A percentile compares a stretch with the other conserved stretches of the same genome.
phyloP scores from a whole-genome alignment of 345 rosid genomes.

The Sonneratia alba region DNA sequence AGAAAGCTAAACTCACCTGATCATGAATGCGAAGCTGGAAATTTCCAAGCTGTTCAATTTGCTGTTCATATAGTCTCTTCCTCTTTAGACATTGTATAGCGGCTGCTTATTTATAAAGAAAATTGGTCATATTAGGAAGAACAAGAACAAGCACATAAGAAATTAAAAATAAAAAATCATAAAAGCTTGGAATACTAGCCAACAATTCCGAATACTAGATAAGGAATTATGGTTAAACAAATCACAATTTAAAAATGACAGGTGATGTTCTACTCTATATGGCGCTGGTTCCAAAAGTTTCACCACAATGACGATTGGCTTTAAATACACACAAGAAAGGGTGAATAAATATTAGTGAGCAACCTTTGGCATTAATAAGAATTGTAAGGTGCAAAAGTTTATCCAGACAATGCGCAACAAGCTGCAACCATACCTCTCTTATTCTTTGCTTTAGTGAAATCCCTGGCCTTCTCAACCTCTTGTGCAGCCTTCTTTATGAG shows the following conservation, averaged over 20 bases:
- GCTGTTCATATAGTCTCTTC: slow-evolving; percentile 88
- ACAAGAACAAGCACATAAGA: neutral
- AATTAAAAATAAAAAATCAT: no score
- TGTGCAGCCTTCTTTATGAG: slow-evolving; percentile 57
- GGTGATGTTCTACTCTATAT: neutral
- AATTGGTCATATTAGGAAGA: neutral
- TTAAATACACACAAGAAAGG: neutral
- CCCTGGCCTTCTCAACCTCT: slow-evolving; percentile 71
- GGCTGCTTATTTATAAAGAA: slow-evolving; percentile 28
- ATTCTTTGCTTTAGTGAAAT: slow-evolving; percentile 44
- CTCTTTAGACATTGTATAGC: slow-evolving; percentile 96
- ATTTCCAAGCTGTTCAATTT: slow-evolving; percentile 89
- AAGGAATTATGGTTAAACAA: neutral
- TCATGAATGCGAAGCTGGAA: slow-evolving; percentile 93
- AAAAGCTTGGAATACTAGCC: neutral
- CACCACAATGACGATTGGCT: neutral
- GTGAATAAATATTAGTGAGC: neutral
- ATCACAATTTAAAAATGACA: neutral
- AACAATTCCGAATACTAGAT: neutral
- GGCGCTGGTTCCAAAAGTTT: neutral
- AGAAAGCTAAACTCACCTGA: slow-evolving; percentile 37
- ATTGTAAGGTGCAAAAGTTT: neutral
- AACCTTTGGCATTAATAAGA: neutral
- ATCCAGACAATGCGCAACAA: neutral
- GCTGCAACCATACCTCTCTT: slow-evolving; percentile 42